phyloP scores from a whole-genome alignment of 306 rosid species.

The Fagus crenata region DNA sequence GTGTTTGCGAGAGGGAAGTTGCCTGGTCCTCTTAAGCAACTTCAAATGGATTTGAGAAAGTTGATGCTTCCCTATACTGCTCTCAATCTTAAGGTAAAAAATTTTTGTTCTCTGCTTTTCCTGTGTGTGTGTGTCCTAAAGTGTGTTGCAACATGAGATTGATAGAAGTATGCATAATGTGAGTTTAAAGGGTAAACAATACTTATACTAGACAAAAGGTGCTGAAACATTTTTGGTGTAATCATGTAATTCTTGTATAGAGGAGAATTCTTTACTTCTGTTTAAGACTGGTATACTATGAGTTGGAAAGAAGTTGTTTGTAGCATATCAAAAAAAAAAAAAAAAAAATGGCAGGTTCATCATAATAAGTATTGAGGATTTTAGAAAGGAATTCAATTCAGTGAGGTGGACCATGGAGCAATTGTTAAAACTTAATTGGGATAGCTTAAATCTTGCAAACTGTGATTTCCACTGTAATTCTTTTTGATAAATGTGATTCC shows the following conservation, averaged over 20 bases:
- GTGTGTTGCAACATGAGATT: not conserved
- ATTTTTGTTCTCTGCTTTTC: not conserved
- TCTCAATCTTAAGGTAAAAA: slow-evolving; percentile 62
- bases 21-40: slow-evolving; percentile 81
- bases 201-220: not conserved
- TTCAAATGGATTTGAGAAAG: slow-evolving; percentile 86
- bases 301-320: not conserved
- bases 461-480: not conserved
- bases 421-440: not conserved
- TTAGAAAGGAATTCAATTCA: slow-evolving; percentile 14
- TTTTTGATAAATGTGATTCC: not conserved
- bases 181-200: not conserved
- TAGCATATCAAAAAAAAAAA: not conserved
- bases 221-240: not conserved
- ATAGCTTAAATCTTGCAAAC: slow-evolving; percentile 10
- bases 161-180: not conserved
- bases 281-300: not conserved
- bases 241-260: not conserved
- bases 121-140: not conserved
- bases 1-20: slow-evolving; percentile 80
- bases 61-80: slow-evolving; percentile 90
- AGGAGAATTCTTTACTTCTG: not conserved
- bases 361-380: not conserved
- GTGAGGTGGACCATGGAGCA: not conserved
- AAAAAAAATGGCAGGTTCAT: not conserved